Evolutionary conservation across 1,284 basidiomycete genomes (phyloP).

Genomic region (Puccinia novopanici): DNA sequence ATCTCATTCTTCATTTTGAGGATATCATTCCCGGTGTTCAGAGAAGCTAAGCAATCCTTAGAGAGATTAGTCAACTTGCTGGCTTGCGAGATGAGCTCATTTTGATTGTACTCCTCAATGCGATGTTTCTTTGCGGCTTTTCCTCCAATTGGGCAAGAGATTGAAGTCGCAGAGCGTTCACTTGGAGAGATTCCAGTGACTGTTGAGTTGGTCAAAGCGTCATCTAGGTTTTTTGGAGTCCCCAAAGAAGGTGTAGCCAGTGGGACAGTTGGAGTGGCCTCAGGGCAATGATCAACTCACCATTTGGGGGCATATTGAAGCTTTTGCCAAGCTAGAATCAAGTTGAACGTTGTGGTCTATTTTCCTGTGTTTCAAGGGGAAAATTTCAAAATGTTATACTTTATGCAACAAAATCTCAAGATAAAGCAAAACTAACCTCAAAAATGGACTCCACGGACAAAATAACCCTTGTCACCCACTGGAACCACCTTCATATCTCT

Average conservation of each 20-base stretch:
- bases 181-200: no score
- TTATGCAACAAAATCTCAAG: no score
- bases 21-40: no score
- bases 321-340: neutral
- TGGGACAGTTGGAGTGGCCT: neutral
- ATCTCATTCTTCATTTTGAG: no score
- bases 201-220: neutral
- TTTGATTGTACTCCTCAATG: neutral
- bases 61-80: neutral
- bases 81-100: no score
- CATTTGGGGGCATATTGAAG: constrained; percentile 10
- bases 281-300: neutral
- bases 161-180: neutral
- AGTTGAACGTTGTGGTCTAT: constrained; percentile 1
- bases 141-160: neutral
- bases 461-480: no score
- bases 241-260: neutral
- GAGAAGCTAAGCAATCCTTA: neutral
- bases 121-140: neutral
- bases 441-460: no score
- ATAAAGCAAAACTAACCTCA: no score
- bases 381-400: no score
- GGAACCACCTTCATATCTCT: no score
- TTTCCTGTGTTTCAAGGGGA: no score
- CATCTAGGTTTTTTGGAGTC: neutral